Conservation (phyloP, 2,329 filamentous ascomycete species). For the Nigrospora osmanthi region DNA sequence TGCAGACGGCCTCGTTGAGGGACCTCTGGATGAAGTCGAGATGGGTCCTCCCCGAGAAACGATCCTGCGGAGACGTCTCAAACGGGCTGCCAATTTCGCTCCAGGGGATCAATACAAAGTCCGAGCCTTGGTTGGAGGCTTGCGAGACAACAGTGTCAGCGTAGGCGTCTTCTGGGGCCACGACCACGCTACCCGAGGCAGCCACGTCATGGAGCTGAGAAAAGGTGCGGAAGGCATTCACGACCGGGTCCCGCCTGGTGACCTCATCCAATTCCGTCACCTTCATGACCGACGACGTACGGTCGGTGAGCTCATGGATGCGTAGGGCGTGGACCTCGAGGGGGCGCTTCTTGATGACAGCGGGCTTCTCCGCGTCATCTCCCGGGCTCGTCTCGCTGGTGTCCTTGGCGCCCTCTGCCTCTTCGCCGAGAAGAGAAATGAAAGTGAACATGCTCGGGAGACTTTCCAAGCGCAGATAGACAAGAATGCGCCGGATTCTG, state of each 20-base stretch:
- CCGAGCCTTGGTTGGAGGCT: constrained; percentile 60
- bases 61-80: constrained; percentile 41
- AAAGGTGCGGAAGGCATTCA: constrained; percentile 87
- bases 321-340: constrained; percentile 79
- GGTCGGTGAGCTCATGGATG: constrained; percentile 79
- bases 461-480: constrained; percentile 79
- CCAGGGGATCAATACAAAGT: constrained; percentile 83
- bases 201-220: constrained; percentile 77
- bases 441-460: constrained; percentile 77
- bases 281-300: constrained; percentile 92
- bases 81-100: constrained; percentile 63
- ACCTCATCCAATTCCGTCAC: constrained; percentile 75
- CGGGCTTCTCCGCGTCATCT: constrained; percentile 13
- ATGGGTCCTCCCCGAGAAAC: constrained; percentile 57
- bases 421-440: constrained; percentile 66
- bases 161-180: constrained; percentile 71
- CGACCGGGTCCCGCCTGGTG: constrained; percentile 68
- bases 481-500: constrained; percentile 57
- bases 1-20: constrained; percentile 55
- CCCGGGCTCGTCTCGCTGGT: constrained; percentile 12
- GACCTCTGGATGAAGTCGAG: constrained; percentile 65
- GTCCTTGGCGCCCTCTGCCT: constrained; percentile 15
- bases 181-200: constrained; percentile 71
- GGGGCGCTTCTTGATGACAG: constrained; percentile 30
- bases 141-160: constrained; percentile 68